Percentiles rank a stretch among this genome's conserved stretches.
phyloP scores from a whole-genome alignment of 2,329 filamentous ascomycete genomes.

The Sporothrix dimorphospora region DNA sequence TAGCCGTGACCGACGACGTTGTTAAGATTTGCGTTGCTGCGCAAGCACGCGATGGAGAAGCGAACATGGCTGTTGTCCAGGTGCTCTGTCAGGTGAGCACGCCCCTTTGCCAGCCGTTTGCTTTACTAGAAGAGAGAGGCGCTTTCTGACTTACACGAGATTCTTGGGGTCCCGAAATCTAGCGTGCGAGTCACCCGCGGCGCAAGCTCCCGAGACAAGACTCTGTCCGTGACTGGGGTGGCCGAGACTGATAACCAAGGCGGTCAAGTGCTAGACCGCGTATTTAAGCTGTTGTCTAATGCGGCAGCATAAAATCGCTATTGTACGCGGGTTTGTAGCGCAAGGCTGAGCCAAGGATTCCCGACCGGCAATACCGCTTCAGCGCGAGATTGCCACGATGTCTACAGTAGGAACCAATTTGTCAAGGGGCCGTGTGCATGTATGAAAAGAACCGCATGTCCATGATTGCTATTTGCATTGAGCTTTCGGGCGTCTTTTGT shows the following conservation, averaged over 20 bases:
- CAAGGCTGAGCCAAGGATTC: neutral
- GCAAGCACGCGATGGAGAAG: slow-evolving; percentile 66
- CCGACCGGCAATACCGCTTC: too few relatives aligned
- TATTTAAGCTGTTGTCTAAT: slow-evolving; percentile 24
- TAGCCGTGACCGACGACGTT: slow-evolving; percentile 56
- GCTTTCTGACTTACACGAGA: slow-evolving; percentile 43
- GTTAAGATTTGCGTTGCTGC: slow-evolving; percentile 69
- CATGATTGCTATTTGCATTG: too few relatives aligned
- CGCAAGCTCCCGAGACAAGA: slow-evolving; percentile 67
- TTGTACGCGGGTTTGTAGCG: neutral
- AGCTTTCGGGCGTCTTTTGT: too few relatives aligned
- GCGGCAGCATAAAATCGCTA: slow-evolving; percentile 5
- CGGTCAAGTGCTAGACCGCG: slow-evolving; percentile 25
- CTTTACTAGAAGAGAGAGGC: neutral
- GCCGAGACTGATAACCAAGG: slow-evolving; percentile 22
- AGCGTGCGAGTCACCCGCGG: slow-evolving; percentile 65
- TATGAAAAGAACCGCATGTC: too few relatives aligned
- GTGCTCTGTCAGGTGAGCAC: slow-evolving; percentile 61
- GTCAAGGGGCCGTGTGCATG: too few relatives aligned
- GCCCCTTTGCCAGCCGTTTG: neutral
- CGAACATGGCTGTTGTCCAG: slow-evolving; percentile 67
- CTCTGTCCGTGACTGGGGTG: slow-evolving; percentile 48
- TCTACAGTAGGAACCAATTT: too few relatives aligned
- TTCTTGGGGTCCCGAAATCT: slow-evolving; percentile 64
- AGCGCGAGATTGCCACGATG: too few relatives aligned